Evolutionary conservation across 306 rosid species (phyloP), one percentile per base, ranked within the genome.

Genomic region (Medicago truncatula): DNA sequence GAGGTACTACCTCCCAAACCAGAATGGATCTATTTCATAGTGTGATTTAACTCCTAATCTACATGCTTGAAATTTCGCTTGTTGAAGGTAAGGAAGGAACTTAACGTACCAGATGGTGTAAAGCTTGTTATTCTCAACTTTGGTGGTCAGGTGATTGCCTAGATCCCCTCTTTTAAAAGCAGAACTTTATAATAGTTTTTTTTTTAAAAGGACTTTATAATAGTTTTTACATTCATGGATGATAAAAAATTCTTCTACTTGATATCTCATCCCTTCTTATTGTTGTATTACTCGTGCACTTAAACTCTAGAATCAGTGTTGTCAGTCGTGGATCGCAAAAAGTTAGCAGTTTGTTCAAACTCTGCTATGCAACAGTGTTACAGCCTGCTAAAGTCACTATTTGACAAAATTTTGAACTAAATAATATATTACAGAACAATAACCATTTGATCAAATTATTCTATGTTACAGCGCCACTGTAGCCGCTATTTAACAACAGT

Each of bases 111-210:
- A 16, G 97, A 90, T 9, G 81, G 80, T 78, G 92, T 88, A 80
- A 92, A 92, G 82, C 79, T 92, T 61, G 95, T 87, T 81, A 92
- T 92, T 86, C 96, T 95, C 66, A 95, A 95, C 86, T 95, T 95
- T 59, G 98, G 98, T 25, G 98, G 98, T 53, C 98, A 95, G 97
- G 98, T 93, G 71, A 77, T 75, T 83, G 11, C 64, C 49, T 50
- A 58, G 63, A 50, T 57, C 47, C 67, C 69, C 74, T 56, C 44
- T 21, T 56, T 74, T 67, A 43, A 49, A 17, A 62, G 41, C 31
- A 56, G 57, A 73, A 40, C 65, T 54, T 52, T n/a, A 71, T 25
- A 67, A 39, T 46, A 36, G 12, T 14, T 58, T 53, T 70, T 61
- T 21, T 21, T 21, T 21, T 21, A 21, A 21, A 21, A 21, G 23